Evolutionary conservation across 2,329 filamentous ascomycete species (phyloP).

Genomic region (Trichoderma atroviride): DNA sequence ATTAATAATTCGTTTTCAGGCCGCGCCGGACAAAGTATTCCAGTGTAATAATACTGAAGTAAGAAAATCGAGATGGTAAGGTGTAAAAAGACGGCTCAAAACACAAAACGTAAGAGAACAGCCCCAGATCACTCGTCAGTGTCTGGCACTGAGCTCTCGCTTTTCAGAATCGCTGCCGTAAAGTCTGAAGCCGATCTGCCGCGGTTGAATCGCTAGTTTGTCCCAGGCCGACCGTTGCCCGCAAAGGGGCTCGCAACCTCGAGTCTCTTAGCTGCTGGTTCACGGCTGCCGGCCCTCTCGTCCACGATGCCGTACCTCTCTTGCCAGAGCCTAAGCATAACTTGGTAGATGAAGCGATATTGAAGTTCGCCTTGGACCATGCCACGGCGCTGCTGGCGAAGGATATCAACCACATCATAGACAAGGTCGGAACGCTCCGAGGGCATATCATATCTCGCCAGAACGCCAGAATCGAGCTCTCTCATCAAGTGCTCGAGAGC

Average conservation of each 20-base stretch:
- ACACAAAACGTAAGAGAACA: background rate
- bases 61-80: background rate
- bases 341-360: conserved; percentile 85
- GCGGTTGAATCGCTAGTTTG: conserved; percentile 26
- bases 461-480: conserved; percentile 74
- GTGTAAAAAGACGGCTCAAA: background rate
- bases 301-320: conserved; percentile 58
- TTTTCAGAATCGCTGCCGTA: conserved; percentile 18
- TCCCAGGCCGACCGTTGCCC: conserved; percentile 3
- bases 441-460: conserved; percentile 52
- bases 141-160: conserved; percentile 17
- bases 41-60: background rate
- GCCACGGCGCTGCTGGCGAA: conserved; percentile 85
- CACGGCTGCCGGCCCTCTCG: conserved; percentile 39
- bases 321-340: conserved; percentile 73
- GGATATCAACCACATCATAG: conserved; percentile 73
- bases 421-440: conserved; percentile 63
- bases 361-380: conserved; percentile 94
- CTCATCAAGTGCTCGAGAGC: conserved; percentile 88
- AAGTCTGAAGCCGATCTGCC: conserved; percentile 15
- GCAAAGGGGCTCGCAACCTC: conserved; percentile 52
- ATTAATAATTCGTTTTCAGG: background rate
- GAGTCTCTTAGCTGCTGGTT: conserved; percentile 57
- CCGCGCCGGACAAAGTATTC: background rate
- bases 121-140: conserved; percentile 22